Base-by-base conservation (phyloP, 352 stramenopile species). In the Blastocystis sp. region DNA sequence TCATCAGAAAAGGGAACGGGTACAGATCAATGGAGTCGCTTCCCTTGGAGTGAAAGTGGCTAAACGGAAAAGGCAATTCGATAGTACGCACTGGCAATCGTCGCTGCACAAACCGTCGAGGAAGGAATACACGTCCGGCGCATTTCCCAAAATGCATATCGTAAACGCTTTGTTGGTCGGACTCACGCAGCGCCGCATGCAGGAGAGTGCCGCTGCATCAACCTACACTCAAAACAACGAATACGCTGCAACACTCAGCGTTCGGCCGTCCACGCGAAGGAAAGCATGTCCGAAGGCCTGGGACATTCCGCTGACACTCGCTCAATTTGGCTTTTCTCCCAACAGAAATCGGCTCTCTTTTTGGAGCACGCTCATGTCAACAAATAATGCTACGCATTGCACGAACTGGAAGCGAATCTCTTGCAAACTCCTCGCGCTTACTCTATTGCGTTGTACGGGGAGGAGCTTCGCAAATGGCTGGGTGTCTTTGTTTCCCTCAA, bases 11-110 rank as follows among this genome's bases (percentile, higher is more conserved):
- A 2, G 74, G 74, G 52, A 84, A 68, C 9, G 42, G 34, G 66
- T 84, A 84, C 34, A 84, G 74, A 69, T 54, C n/a, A 6, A 84
- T 59, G 21, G 6, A 2, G 34, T 84, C 48, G 17, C 69, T 42
- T 14, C 6, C 6, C 48, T 17, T 14, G 48, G 6, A 17, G 48
- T 57, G 48, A 7, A 14, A 57, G 48, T 57, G 48, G 14, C 48
- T 57, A 57, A 7, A 14, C 48, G 48, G 14, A 17, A 57, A 57
- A 7, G 48, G 14, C 6, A 57, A 14, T 7, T 7, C 6, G 14
- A 17, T 7, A 14, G 6, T 7, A 57, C 6, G 6, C 14, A 57
- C 48, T 57, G 48, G 14, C 48, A 57, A 57, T 14, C 6, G 48
- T 57, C 48, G 14, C 48, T 57, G 48, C 48, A 57, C 48, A 57